phyloP scores from a whole-genome alignment of 495 filamentous ascomycete species.

The Neurospora sp. region DNA sequence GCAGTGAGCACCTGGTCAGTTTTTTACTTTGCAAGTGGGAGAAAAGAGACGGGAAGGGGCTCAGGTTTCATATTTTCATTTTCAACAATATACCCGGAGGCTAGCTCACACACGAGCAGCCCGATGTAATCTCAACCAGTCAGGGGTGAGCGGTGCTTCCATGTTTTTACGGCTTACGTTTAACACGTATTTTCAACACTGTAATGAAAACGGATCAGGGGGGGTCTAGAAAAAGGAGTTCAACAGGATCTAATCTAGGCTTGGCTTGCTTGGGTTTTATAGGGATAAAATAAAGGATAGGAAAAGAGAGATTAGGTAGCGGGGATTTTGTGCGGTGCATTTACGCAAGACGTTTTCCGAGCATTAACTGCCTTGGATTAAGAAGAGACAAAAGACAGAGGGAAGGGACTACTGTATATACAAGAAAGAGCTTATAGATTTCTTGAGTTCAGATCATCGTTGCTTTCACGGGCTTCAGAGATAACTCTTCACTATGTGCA shows the following conservation, averaged over 20 bases:
- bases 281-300: neutral
- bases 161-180: neutral
- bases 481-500: too few species aligned
- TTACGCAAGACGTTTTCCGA: neutral
- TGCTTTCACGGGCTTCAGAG: neutral
- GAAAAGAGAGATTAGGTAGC: neutral
- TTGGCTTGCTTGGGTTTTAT: neutral
- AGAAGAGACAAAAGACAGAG: neutral
- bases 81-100: neutral
- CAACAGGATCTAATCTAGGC: conserved; percentile 2
- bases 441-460: neutral
- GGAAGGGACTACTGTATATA: neutral
- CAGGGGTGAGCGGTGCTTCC: neutral
- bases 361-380: neutral
- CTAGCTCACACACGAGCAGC: neutral
- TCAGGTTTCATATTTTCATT: neutral
- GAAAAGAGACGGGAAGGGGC: neutral
- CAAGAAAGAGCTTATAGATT: neutral
- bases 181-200: neutral
- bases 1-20: neutral
- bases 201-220: neutral
- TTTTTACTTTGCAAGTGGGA: neutral
- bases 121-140: neutral
- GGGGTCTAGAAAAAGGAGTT: conserved; percentile 4
- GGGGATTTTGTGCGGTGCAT: neutral